Conservation (phyloP, 2,329 filamentous ascomycete species). For the Penicillium sp. region DNA sequence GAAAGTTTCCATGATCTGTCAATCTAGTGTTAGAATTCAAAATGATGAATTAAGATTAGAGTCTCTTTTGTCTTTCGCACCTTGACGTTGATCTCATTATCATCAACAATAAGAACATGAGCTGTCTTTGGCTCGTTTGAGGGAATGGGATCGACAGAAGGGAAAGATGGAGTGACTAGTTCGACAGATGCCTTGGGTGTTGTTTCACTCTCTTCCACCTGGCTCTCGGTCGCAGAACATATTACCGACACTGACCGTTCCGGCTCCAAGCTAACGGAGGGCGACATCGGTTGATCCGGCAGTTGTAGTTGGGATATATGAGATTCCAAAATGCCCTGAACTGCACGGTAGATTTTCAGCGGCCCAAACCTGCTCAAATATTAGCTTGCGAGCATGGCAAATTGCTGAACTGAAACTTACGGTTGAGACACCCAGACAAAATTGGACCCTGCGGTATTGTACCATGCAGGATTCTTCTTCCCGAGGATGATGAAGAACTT, state of each 20-base stretch:
- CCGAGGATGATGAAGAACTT: conserved; percentile 26
- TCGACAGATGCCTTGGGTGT: neutral
- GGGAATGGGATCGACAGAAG: neutral
- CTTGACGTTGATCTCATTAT: conserved; percentile 45
- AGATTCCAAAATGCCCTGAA: conserved; percentile 11
- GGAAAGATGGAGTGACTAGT: neutral
- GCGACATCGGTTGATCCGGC: neutral
- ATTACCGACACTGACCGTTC: neutral
- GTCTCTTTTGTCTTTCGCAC: conserved; percentile 9
- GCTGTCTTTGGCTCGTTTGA: neutral
- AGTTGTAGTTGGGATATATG: neutral
- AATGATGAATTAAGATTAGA: neutral
- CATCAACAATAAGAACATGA: conserved; percentile 43
- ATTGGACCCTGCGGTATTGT: conserved; percentile 6
- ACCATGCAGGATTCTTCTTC: neutral
- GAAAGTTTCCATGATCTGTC: conserved; percentile 38
- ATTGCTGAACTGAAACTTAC: conserved; percentile 15
- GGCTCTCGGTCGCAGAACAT: neutral
- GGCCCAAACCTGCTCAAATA: conserved; percentile 25
- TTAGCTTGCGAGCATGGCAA: conserved; percentile 7
- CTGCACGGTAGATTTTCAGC: conserved; percentile 24
- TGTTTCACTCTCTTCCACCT: neutral
- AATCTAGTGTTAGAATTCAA: neutral
- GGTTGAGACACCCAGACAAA: conserved; percentile 29
- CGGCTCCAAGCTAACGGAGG: too few relatives aligned